A percentile compares a stretch with the other conserved stretches of the same genome.
phyloP scores from a whole-genome alignment of 2,329 filamentous ascomycete genomes.

The Helminthosporium solani region DNA sequence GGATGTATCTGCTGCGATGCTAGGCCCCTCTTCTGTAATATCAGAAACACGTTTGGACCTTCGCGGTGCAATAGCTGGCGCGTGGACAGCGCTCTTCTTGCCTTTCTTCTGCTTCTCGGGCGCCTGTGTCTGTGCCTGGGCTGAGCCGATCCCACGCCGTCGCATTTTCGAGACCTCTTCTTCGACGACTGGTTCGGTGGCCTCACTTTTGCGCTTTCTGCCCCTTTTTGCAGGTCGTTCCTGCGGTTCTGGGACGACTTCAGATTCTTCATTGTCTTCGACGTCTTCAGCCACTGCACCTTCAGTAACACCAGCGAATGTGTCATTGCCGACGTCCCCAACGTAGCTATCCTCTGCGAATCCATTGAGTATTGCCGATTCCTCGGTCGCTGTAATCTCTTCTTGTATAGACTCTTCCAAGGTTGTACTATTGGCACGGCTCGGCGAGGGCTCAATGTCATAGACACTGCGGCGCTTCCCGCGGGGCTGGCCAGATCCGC shows the following conservation, averaged over 20 bases:
- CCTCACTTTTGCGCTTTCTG: constrained; percentile 31
- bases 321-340: constrained; percentile 32
- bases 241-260: constrained; percentile 25
- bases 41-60: constrained; percentile 33
- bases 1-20: constrained; percentile 22
- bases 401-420: constrained; percentile 39
- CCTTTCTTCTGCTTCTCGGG: constrained; percentile 19
- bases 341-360: constrained; percentile 31
- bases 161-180: constrained; percentile 15
- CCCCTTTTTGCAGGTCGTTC: constrained; percentile 28
- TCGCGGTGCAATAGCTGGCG: constrained; percentile 17
- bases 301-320: constrained; percentile 16
- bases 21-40: constrained; percentile 30
- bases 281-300: too few relatives aligned
- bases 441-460: constrained; percentile 37
- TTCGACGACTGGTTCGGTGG: constrained; percentile 19
- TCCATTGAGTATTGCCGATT: constrained; percentile 21
- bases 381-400: constrained; percentile 29
- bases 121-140: constrained; percentile 12
- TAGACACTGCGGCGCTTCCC: constrained; percentile 34
- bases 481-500: constrained; percentile 35
- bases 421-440: constrained; percentile 23
- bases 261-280: constrained; percentile 28
- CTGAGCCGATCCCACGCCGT: constrained; percentile 20
- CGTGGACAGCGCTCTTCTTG: constrained; percentile 18